Conservation (phyloP, 2,329 filamentous ascomycete genomes). For the Aspergillus sp. region DNA sequence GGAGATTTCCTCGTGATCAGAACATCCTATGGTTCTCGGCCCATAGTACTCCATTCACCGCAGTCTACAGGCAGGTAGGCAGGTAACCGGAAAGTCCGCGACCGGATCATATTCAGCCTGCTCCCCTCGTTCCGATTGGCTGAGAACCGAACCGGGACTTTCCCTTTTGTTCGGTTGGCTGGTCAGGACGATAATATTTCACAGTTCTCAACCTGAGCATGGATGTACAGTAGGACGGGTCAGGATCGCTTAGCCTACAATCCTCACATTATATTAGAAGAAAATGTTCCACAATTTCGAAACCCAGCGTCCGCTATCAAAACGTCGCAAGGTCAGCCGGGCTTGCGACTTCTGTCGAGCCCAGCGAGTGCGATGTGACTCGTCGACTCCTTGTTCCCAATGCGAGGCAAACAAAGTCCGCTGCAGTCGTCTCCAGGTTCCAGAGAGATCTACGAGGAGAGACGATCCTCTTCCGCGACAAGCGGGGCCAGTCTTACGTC, state of each 20-base stretch:
- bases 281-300: not conserved
- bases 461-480: not conserved
- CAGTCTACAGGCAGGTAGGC: too few relatives aligned
- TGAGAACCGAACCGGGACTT: too few relatives aligned
- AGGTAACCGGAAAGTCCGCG: too few relatives aligned
- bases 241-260: not conserved
- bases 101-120: too few relatives aligned
- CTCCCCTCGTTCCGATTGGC: too few relatives aligned
- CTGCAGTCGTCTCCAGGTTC: conserved; percentile 8
- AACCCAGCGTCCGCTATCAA: not conserved
- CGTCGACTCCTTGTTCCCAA: conserved; percentile 17
- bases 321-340: conserved; percentile 15
- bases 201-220: too few relatives aligned
- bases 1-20: too few relatives aligned
- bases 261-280: not conserved
- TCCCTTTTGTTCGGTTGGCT: too few relatives aligned
- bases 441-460: not conserved
- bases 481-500: not conserved
- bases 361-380: conserved; percentile 23
- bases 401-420: conserved; percentile 17
- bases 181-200: too few relatives aligned
- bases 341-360: conserved; percentile 24
- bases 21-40: too few relatives aligned
- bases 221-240: not conserved
- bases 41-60: too few relatives aligned